phyloP scores from a whole-genome alignment of 768 basidiomycete genomes.

The Coprinopsis strossmayeri region DNA sequence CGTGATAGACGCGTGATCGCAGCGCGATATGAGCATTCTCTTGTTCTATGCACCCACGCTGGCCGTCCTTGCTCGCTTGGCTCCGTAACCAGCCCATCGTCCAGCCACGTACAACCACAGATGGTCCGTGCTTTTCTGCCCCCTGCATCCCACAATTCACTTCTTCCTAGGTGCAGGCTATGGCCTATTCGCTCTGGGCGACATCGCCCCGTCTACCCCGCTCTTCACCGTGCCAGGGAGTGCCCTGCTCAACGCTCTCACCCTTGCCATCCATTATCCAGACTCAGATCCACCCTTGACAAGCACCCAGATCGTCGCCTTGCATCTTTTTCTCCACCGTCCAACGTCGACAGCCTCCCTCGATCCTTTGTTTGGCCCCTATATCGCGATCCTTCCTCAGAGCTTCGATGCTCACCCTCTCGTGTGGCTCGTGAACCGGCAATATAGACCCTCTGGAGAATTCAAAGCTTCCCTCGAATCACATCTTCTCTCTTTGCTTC shows the following conservation, averaged over 20 bases:
- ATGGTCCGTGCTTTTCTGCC: conserved; percentile 23
- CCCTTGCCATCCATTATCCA: conserved; percentile 59
- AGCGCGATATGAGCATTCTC: conserved; percentile 12
- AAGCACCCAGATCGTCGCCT: conserved; percentile 69
- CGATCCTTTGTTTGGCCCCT: conserved; percentile 64
- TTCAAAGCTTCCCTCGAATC: not conserved
- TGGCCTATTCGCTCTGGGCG: conserved; percentile 52
- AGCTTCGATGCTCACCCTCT: conserved; percentile 78
- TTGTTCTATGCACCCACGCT: conserved; percentile 10
- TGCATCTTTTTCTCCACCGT: conserved; percentile 72
- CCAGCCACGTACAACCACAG: conserved; percentile 43
- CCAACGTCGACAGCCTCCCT: conserved; percentile 36
- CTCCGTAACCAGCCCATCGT: conserved; percentile 39
- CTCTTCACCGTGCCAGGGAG: conserved; percentile 67
- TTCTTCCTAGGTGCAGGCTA: conserved; percentile 51
- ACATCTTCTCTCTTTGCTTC: conserved; percentile 1
- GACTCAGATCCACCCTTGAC: conserved; percentile 30
- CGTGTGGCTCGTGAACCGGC: conserved; percentile 51
- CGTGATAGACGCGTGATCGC: conserved; percentile 18
- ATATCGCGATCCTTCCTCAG: conserved; percentile 70
- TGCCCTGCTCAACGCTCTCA: conserved; percentile 67
- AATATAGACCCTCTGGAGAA: too few relatives aligned
- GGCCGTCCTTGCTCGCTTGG: conserved; percentile 44
- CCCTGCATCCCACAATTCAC: not conserved
- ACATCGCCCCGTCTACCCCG: conserved; percentile 40